Conservation (phyloP, 805 yeast genomes). For the Kazachstania africana region DNA sequence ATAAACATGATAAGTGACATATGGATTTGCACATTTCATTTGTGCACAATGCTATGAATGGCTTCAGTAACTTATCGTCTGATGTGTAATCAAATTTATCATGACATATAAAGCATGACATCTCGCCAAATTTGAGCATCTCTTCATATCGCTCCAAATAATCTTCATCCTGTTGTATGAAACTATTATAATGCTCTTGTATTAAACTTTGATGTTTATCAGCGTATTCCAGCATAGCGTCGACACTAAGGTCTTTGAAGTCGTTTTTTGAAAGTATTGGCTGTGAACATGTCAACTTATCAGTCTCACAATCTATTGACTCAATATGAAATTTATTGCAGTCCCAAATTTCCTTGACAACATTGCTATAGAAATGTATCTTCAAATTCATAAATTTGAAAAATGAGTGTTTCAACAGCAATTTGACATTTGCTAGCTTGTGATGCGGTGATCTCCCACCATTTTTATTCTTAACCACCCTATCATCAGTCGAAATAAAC, state of each 20-base stretch:
- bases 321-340: slow-evolving; percentile 16
- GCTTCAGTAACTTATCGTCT: slow-evolving; percentile 17
- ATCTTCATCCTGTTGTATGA: slow-evolving; percentile 6
- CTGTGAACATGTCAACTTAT: too few relatives aligned
- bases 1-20: slow-evolving; percentile 32
- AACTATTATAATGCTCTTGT: slow-evolving; percentile 14
- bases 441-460: slow-evolving; percentile 30
- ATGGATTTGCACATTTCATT: slow-evolving; percentile 22
- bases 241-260: too few relatives aligned
- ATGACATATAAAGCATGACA: slow-evolving; percentile 26
- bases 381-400: slow-evolving; percentile 36
- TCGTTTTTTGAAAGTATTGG: too few relatives aligned
- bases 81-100: slow-evolving; percentile 27
- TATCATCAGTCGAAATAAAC: slow-evolving; percentile 32
- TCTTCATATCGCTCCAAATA: slow-evolving; percentile 10
- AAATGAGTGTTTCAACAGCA: slow-evolving; percentile 32
- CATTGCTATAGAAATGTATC: slow-evolving; percentile 34
- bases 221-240: slow-evolving; percentile 8
- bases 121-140: slow-evolving; percentile 13
- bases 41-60: slow-evolving; percentile 28
- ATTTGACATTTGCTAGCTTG: slow-evolving; percentile 36
- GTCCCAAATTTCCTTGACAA: slow-evolving; percentile 15
- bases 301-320: too few relatives aligned
- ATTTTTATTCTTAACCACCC: slow-evolving; percentile 30
- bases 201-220: slow-evolving; percentile 19